Percentiles rank a stretch among this genome's conserved stretches.
Evolutionary conservation across 1,284 basidiomycete species (phyloP).

Genomic region (Retiboletus flavoniger): DNA sequence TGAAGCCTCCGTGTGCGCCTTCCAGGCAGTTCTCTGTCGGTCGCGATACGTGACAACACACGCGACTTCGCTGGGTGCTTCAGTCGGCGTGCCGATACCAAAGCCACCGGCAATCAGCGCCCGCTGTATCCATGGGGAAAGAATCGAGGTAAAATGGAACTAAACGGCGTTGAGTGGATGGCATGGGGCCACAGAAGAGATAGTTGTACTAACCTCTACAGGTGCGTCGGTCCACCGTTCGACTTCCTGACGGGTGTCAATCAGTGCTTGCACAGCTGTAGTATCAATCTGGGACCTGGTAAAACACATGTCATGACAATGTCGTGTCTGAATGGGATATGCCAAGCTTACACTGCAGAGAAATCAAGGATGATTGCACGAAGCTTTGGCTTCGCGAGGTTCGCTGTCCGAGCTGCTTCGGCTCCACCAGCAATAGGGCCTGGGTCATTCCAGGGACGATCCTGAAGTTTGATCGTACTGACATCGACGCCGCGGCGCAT

Average conservation of each 20-base stretch:
- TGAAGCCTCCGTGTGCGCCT: slow-evolving; percentile 9
- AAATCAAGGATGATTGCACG: slow-evolving; percentile 93
- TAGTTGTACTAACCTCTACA: slow-evolving; percentile 59
- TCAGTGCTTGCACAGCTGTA: slow-evolving; percentile 87
- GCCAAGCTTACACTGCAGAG: slow-evolving; percentile 66
- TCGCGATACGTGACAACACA: slow-evolving; percentile 66
- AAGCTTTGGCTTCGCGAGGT: slow-evolving; percentile 65
- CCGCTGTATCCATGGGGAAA: slow-evolving; percentile 93
- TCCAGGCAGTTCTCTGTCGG: slow-evolving; percentile 33
- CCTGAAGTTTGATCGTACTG: slow-evolving; percentile 57
- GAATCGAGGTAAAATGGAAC: slow-evolving; percentile 87
- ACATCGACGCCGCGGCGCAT: slow-evolving; percentile 80
- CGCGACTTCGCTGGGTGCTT: slow-evolving; percentile 63
- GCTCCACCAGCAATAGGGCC: slow-evolving; percentile 59
- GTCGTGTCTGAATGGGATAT: not conserved
- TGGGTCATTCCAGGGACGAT: slow-evolving; percentile 96
- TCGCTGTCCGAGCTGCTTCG: slow-evolving; percentile 48
- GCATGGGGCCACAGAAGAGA: not conserved
- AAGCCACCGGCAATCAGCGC: slow-evolving; percentile 88
- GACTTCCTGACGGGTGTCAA: slow-evolving; percentile 85
- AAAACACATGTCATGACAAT: slow-evolving; percentile 4
- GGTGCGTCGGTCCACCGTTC: slow-evolving; percentile 83
- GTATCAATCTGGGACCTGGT: slow-evolving; percentile 75
- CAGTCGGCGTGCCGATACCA: slow-evolving; percentile 55
- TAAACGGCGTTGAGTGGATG: slow-evolving; percentile 28